phyloP scores from a whole-genome alignment of 305 asterid species.

The Rubia tinctorum region DNA sequence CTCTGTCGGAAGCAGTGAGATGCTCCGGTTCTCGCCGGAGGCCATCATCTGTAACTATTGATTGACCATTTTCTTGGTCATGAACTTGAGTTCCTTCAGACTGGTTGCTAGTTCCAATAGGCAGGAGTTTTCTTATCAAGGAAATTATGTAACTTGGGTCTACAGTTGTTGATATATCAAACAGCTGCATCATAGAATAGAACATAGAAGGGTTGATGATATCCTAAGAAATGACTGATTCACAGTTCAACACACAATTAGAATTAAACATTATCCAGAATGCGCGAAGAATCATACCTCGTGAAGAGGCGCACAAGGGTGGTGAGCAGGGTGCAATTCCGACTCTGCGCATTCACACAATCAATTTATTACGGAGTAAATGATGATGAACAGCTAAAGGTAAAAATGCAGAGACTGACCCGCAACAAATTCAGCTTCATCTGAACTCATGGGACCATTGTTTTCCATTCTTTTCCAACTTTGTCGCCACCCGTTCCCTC shows the following conservation, averaged over 20 bases:
- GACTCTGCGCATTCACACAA: neutral
- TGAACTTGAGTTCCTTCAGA: conserved; percentile 28
- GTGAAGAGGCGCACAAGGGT: conserved; percentile 1
- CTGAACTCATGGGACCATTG: neutral
- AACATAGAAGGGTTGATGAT: conserved; percentile 2
- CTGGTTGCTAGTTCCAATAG: conserved; percentile 34
- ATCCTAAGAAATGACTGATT: neutral
- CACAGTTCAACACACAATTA: neutral
- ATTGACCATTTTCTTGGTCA: conserved; percentile 21
- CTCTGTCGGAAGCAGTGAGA: conserved; percentile 34
- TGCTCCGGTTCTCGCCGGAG: conserved; percentile 17
- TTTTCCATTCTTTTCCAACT: neutral
- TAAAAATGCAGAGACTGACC: neutral
- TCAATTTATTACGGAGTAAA: neutral
- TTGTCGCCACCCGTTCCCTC: neutral
- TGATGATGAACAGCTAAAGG: neutral
- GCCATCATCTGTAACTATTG: conserved; percentile 26
- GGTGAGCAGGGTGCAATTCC: neutral
- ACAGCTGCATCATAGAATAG: conserved; percentile 48
- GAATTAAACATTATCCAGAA: neutral
- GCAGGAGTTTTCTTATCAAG: conserved; percentile 88
- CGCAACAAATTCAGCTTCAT: neutral
- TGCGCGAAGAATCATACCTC: neutral
- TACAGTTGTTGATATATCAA: conserved; percentile 77
- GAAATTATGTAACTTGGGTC: conserved; percentile 93